Percentiles rank a stretch among this genome's conserved stretches.
These are phyloP conservation scores for Xylariales sp. DNA, from an alignment of 2,329 filamentous ascomycete species.

Conservation along the genomic window DNA sequence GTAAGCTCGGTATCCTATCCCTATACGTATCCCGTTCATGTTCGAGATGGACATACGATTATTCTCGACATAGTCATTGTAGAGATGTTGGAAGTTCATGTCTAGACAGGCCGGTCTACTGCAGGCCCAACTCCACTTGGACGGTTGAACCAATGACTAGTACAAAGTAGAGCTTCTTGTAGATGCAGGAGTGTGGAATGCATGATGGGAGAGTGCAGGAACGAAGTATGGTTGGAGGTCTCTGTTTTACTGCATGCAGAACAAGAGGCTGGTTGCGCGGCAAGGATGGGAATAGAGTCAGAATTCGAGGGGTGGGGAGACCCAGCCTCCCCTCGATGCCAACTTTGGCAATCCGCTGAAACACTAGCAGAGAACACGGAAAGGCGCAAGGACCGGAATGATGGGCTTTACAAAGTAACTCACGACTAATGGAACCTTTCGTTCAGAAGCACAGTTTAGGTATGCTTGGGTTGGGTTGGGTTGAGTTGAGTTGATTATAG, in stretches of 20 bases:
- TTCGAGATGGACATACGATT: constrained; percentile 7
- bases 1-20: background rate
- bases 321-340: too few relatives aligned
- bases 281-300: constrained; percentile 1
- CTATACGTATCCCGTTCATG: background rate
- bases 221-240: constrained; percentile 6
- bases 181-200: constrained; percentile 8
- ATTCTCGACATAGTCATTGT: constrained; percentile 3
- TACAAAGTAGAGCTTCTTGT: background rate
- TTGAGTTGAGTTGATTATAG: too few relatives aligned
- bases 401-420: too few relatives aligned
- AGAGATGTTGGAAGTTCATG: constrained; percentile 7
- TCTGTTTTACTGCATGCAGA: background rate
- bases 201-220: constrained; percentile 8
- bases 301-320: constrained; percentile 8
- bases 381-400: too few relatives aligned
- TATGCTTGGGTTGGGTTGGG: too few relatives aligned
- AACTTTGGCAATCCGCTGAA: too few relatives aligned
- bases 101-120: constrained; percentile 1
- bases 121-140: constrained; percentile 9
- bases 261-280: constrained; percentile 4
- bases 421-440: too few relatives aligned
- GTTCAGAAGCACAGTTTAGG: too few relatives aligned
- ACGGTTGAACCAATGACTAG: constrained; percentile 5
- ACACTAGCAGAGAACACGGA: too few relatives aligned